Base-by-base conservation (phyloP, 495 filamentous ascomycete species). In the Thermothielavioides terrestris region DNA sequence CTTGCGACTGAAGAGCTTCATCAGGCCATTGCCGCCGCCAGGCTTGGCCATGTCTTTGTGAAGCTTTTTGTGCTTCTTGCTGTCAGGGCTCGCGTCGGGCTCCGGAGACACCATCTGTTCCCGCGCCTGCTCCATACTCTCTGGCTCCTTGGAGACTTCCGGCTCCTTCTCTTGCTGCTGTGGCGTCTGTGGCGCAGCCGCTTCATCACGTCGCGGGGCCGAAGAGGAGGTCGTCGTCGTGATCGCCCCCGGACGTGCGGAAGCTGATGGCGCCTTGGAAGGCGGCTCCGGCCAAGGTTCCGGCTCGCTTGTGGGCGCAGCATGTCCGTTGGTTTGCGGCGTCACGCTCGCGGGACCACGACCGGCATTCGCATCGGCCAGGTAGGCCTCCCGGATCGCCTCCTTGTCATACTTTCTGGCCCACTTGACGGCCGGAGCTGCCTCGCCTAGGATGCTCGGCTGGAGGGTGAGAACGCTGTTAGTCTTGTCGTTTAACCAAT, bases 341-440 rank as follows among this genome's bases (percentile, higher is more conserved):
- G 61, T 49, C 10, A 53, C 34, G 35, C 60, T 54, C 11, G 53
- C 62, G 21, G 58, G 31, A 27, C 83, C 88, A 44, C 76, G 84
- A 34, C 88, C 88, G 18, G 82, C 81, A 53, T 76, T 81, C 22
- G 65, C 67, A 59, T 94, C 75, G 11, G 77, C 80, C 9, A 97
- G 75, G 68, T 96, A 97, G 18, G 85, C 82, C 38, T 83, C 80
- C 14, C 88, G 76, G 50, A 92, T 84, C 2, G 81, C 76, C 59
- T 92, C 81, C 65, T 89, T 89, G 60, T 98, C 91, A 55, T 89
- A 92, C 49, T 82, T 83, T 61, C 75, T 88, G 9, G 91, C 87
- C 92, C 92, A 98, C 64, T 95, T 91, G 82, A 98, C 85, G 10
- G 92, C 92, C 21, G 89, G 84, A 14, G 84, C 89, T 15, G 89